Evolutionary conservation across 1,284 basidiomycete species (phyloP), one percentile per base, ranked within the genome.

Genomic region (Heterobasidion irregulare): DNA sequence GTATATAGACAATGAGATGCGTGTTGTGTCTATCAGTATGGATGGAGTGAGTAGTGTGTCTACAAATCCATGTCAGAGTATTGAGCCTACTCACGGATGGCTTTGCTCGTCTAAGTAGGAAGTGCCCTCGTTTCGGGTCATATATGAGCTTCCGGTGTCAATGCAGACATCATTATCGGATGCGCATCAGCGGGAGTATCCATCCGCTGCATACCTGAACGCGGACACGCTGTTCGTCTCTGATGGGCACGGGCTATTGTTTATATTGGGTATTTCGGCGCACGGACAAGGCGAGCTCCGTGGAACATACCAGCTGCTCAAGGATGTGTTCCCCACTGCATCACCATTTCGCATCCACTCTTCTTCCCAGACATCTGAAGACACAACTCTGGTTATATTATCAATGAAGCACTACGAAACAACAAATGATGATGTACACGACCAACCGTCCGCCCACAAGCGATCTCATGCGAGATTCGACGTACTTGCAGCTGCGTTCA

Each of bases 211-310:
- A 0, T 82, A 87, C 53, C 65, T 91, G 26, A 72, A 77, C 33
- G 61, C 75, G 0, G 70, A 70, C 0, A 70, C 73, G 4, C 78
- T 84, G 62, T 74, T 87, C 38, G 75, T 89, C 46, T 78, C 88
- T 3, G 87, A 93, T 61, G 94, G 94, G 8, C 72, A 75, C 54
- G 91, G 91, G 7, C 67, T 73, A 12, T 67, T 95, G 33, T 87
- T 89, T 64, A 73, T 89, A 19, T 70, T 83, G 56, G 71, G 70
- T 59, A 59, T 73, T 53, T 65, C 65, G 38, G 65, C 66, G 53
- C 55, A 63, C n/a, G 71, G 68, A 2, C 53, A 69, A 5, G 77
- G 78, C n/a, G 64, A 70, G 2, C 68, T 81, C 16, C 65, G 83
- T 8, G 84, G 80, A 8, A 70, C 72, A 18, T 88, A 82, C 64